phyloP scores from a whole-genome alignment of 2,329 filamentous ascomycete genomes.

The Beauveria pseudobassiana region DNA sequence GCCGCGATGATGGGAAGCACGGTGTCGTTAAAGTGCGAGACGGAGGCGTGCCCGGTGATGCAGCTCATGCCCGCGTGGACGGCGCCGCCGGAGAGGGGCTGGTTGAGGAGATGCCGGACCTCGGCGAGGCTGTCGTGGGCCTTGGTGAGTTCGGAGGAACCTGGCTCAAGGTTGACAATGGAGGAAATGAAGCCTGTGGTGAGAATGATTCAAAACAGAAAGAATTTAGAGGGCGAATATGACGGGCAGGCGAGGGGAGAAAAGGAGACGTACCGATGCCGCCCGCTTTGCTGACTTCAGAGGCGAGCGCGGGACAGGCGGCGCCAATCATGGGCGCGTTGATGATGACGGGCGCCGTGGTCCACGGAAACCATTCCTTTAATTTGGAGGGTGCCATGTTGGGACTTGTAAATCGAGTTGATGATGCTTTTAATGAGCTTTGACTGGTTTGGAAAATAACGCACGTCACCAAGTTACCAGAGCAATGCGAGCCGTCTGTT shows the following conservation, averaged over 20 bases:
- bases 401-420: not conserved
- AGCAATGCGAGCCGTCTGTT: not conserved
- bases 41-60: conserved; percentile 44
- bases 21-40: conserved; percentile 32
- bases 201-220: not conserved
- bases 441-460: not conserved
- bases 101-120: conserved; percentile 20
- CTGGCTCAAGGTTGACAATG: conserved; percentile 22
- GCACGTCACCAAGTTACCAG: not conserved
- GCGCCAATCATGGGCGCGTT: conserved; percentile 31
- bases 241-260: not conserved
- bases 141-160: conserved; percentile 24
- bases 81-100: conserved; percentile 38
- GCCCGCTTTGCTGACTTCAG: conserved; percentile 30
- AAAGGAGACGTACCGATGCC: conserved; percentile 25
- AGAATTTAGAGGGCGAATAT: not conserved
- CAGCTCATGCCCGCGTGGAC: conserved; percentile 51
- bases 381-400: conserved; percentile 21
- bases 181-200: conserved; percentile 27
- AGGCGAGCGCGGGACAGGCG: conserved; percentile 26
- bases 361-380: conserved; percentile 24
- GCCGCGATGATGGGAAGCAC: conserved; percentile 42
- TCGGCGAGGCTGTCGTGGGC: conserved; percentile 26
- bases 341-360: conserved; percentile 23
- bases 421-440: not conserved